phyloP scores from a whole-genome alignment of 139 green algal genomes.

The Chlorella sp. region DNA sequence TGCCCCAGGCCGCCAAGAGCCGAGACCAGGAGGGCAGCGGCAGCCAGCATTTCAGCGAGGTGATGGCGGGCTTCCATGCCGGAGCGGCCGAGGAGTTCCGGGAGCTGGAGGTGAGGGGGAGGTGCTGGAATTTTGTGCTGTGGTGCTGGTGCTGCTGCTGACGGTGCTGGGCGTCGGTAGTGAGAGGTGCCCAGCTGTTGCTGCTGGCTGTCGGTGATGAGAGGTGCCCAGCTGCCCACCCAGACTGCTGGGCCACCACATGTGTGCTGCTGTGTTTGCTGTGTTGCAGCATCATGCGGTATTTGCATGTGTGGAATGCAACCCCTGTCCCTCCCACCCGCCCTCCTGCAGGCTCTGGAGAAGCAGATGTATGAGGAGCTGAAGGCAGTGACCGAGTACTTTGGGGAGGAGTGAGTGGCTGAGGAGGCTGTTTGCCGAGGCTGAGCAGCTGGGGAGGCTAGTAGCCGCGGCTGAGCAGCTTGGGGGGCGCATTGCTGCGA shows the following conservation, averaged over 20 bases:
- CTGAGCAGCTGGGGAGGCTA: no score
- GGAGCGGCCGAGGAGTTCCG: conserved; percentile 33
- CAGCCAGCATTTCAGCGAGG: conserved; percentile 40
- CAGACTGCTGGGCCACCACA: not conserved
- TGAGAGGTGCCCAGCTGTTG: no score
- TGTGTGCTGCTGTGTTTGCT: not conserved
- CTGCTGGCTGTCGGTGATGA: not conserved
- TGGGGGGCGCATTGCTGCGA: no score
- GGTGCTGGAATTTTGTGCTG: not conserved
- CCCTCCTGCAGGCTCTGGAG: conserved; percentile 31
- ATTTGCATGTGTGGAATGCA: no score
- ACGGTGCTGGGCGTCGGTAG: not conserved
- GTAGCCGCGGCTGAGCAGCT: no score
- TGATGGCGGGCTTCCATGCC: conserved; percentile 57
- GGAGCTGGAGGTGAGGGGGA: conserved; percentile 40
- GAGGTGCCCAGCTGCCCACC: not conserved
- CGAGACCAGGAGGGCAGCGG: conserved; percentile 24
- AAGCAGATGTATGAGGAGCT: conserved; percentile 34
- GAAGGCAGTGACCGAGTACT: conserved; percentile 56
- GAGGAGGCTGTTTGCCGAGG: no score
- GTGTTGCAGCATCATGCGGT: not conserved
- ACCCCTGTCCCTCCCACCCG: no score
- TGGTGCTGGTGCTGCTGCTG: not conserved
- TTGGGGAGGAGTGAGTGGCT: conserved; percentile 52
- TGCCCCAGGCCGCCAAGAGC: conserved; percentile 1